Conservation (phyloP, 257 asterid genomes). For the Gentiana straminea region DNA sequence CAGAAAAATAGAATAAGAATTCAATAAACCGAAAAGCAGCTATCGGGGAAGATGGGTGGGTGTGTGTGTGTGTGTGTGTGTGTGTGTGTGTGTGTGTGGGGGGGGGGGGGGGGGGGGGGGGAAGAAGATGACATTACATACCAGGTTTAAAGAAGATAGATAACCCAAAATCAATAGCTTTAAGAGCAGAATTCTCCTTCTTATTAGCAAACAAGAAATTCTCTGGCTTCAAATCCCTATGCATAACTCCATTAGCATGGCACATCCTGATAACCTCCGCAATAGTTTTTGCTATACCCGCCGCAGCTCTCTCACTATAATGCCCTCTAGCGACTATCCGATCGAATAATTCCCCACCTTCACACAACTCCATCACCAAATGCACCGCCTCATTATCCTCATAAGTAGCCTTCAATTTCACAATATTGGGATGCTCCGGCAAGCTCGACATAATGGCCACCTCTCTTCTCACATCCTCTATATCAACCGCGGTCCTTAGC, state of each 20-base stretch:
- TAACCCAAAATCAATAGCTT: conserved; percentile 80
- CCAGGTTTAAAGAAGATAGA: conserved; percentile 85
- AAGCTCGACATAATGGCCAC: conserved; percentile 85
- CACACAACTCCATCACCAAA: conserved; percentile 89
- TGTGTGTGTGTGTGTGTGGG: too few relatives aligned
- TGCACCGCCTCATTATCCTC: conserved; percentile 93
- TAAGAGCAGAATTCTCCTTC: conserved; percentile 74
- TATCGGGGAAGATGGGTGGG: too few relatives aligned
- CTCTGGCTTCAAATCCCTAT: conserved; percentile 98
- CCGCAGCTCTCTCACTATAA: conserved; percentile 93
- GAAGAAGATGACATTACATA: conserved; percentile 4
- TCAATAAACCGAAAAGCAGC: too few relatives aligned
- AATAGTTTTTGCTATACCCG: conserved; percentile 52
- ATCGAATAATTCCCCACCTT: conserved; percentile 88
- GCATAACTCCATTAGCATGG: conserved; percentile 75
- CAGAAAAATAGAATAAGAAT: too few relatives aligned
- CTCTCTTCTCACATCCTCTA: conserved; percentile 91
- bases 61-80: too few relatives aligned
- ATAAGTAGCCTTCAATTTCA: conserved; percentile 75
- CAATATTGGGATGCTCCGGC: conserved; percentile 76
- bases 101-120: too few relatives aligned
- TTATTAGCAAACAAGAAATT: conserved; percentile 78
- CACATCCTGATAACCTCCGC: conserved; percentile 88
- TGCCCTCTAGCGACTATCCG: conserved; percentile 94
- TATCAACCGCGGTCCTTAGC: conserved; percentile 73